Evolutionary conservation across 805 yeast genomes (phyloP), one percentile per base, ranked within the genome.

Genomic region (Candida berthetii): DNA sequence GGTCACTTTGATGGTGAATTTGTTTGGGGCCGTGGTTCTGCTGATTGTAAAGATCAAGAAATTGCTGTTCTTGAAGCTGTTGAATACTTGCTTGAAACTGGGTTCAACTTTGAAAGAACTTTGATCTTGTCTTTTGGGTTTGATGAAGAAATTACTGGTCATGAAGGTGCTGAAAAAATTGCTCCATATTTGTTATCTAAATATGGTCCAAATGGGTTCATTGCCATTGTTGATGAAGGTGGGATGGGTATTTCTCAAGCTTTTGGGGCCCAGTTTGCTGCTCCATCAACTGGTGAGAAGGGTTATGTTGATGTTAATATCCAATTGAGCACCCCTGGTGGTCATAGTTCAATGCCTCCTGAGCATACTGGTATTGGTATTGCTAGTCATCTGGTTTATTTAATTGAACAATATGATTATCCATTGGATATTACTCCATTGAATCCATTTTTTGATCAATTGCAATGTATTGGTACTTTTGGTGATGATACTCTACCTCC

Each of bases 341-440:
- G 95, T 8, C 95, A 85, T 55, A 78, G 91, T 1, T 82, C 90
- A 7, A 58, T 72, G 14, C 93, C 95, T 9, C 91, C 90, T 2
- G 82, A 76, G 37, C 93, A 86, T 54, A 85, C 93, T 5, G 72
- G 83, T 3, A 84, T 87, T 61, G 96, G 93, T 16, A 72, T 86
- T 28, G 65, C 80, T 40, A 68, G 87, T 2, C 78, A 80, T 44
- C 64, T 85, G 40, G 66, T 82, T n/a, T 55, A 65, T 8, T 49
- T 58, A 20, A 67, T 85, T 38, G 95, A 87, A 58, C 60, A 61
- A 15, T 70, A 75, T 43, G 80, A 79, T 11, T 63, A 55, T 38
- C 46, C 46, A 19, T 68, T 81, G 1, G 48, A 62, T n/a, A 62
- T 85, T 32, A 61, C 76, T 9, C 48, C 60, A 3, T 63, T 62